Evolutionary conservation across 1,139 yeast genomes (phyloP), one percentile per base, ranked within the genome.

Genomic region (Kodamaea plutei): DNA sequence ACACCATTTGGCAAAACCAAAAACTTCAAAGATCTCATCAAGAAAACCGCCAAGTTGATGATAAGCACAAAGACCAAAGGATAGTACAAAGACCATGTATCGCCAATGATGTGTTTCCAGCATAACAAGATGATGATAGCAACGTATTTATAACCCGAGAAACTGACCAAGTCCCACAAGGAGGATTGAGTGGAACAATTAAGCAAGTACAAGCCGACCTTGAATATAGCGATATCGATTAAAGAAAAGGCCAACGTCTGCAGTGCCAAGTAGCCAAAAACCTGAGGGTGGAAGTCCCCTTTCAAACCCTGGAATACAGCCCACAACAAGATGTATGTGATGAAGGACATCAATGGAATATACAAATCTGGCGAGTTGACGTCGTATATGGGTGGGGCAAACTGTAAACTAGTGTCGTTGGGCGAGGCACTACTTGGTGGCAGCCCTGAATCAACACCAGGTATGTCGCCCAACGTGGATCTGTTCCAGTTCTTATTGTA

Each of bases 321-420:
- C 75, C 93, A 80, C 27, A 87, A 69, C 39, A 93, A 62, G 34
- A 91, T 81, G 52, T 89, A 91, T 1, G 98, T 88, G 31, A 88
- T 79, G 48, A 84, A 76, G 2, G 96, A 85, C 96, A 89, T 88
- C 41, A 84, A 61, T 4, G 99, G 99, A 35, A 93, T 85, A 56
- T 93, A 93, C 67, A 91, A 74, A 56, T 93, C 99, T 2, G 98
- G 98, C 0, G 97, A 94, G 53, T 93, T 93, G 39, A 84, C 69
- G 54, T 93, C 98, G 40, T 78, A 83, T 21, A 73, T 56, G 8
- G 96, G 95, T 4, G 84, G 78, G 1, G 84, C 82, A 52, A 69
- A 85, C 10, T 51, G 54, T 6, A 55, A 52, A 12, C 57, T 56
- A 11, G 41, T 41, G 4, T 55, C 46, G n/a, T 46, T 41, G n/a